Conservation (phyloP, 164 flowering plant species). For the Protea cynaroides region DNA sequence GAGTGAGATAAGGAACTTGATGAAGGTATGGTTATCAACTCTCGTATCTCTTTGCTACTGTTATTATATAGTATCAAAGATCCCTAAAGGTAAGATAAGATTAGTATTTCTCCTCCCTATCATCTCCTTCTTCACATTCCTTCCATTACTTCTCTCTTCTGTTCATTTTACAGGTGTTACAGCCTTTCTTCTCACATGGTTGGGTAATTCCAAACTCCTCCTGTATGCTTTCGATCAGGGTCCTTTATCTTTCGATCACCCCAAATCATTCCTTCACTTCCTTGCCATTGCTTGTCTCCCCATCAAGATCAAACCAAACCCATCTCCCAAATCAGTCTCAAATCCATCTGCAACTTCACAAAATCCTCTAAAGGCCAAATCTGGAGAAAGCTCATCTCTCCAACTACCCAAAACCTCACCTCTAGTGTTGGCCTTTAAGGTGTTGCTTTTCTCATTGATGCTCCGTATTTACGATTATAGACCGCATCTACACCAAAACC, state of each 20-base stretch:
- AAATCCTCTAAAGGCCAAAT: neutral
- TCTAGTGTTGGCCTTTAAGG: neutral
- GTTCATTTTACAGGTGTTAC: slow-evolving; percentile 11
- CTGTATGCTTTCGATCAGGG: slow-evolving; percentile 26
- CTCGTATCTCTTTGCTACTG: slow-evolving; percentile 24
- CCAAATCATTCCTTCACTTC: slow-evolving; percentile 6
- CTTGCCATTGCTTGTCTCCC: slow-evolving; percentile 14
- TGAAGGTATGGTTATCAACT: slow-evolving; percentile 21
- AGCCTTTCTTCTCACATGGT: slow-evolving; percentile 30
- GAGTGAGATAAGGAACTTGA: slow-evolving; percentile 1
- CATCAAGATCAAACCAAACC: slow-evolving; percentile 15
- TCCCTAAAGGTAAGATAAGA: slow-evolving; percentile 23
- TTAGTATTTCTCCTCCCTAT: slow-evolving; percentile 26
- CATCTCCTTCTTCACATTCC: too few relatives aligned
- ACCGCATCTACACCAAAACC: slow-evolving; percentile 8
- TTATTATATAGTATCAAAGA: slow-evolving; percentile 16
- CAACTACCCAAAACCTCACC: too few relatives aligned
- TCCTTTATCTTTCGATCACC: neutral
- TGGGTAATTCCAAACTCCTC: slow-evolving; percentile 37
- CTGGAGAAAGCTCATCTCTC: too few relatives aligned
- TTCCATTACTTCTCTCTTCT: slow-evolving; percentile 22
- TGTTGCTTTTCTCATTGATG: slow-evolving; percentile 6
- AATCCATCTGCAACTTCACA: too few relatives aligned
- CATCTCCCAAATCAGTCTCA: neutral
- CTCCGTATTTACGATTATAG: slow-evolving; percentile 17